Evolutionary conservation across 768 basidiomycete genomes (phyloP).

Genomic region (Agaricus sinodeliciosus): DNA sequence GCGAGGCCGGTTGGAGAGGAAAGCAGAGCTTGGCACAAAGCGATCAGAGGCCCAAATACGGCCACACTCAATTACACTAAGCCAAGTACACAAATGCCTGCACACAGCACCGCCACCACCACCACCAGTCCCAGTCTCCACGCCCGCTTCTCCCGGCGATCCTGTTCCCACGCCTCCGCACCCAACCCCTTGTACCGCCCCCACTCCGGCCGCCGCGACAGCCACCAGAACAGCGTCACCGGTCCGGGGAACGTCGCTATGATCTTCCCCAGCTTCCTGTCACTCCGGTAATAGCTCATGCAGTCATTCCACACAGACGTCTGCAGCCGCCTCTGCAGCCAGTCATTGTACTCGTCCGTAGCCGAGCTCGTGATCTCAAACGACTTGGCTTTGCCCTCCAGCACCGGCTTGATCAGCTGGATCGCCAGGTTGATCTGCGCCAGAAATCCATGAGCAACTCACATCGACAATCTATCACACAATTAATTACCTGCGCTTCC

Average conservation of each 20-base stretch:
- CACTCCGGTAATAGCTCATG: constrained; percentile 42
- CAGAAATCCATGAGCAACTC: constrained; percentile 7
- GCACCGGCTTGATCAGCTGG: constrained; percentile 45
- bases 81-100: background rate
- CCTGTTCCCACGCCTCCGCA: constrained; percentile 30
- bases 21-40: constrained; percentile 9
- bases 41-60: constrained; percentile 20
- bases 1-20: constrained; percentile 17
- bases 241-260: constrained; percentile 50
- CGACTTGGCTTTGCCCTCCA: constrained; percentile 40
- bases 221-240: constrained; percentile 46
- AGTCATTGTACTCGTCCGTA: constrained; percentile 42
- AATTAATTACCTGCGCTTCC: constrained; percentile 46
- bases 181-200: constrained; percentile 34
- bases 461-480: constrained; percentile 5
- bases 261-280: constrained; percentile 28
- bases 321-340: constrained; percentile 41
- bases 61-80: constrained; percentile 1
- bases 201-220: constrained; percentile 35
- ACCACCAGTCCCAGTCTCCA: constrained; percentile 19
- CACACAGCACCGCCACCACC: constrained; percentile 10
- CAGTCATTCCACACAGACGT: constrained; percentile 49
- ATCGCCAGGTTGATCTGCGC: constrained; percentile 41
- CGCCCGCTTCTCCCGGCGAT: constrained; percentile 18
- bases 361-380: constrained; percentile 42